A percentile compares a stretch with the other conserved stretches of the same genome.
Evolutionary conservation across 495 filamentous ascomycete species (phyloP).

Genomic region (Hypomontagnella monticulosa): DNA sequence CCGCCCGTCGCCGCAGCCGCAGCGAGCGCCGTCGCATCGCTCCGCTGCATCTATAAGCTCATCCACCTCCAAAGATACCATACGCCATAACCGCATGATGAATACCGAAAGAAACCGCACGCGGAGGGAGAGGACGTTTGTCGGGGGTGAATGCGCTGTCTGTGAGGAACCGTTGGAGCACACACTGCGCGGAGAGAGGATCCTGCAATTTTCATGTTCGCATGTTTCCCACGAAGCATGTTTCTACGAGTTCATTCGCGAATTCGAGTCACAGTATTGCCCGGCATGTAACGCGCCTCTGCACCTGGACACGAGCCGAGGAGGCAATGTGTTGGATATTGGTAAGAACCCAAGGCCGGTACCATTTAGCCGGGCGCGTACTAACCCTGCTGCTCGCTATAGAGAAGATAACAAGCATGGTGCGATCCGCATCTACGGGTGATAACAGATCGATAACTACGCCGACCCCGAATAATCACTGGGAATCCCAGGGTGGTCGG

Average conservation of each 20-base stretch:
- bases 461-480: slow-evolving; percentile 59
- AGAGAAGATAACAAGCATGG: slow-evolving; percentile 97
- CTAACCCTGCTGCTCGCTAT: slow-evolving; percentile 36
- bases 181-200: slow-evolving; percentile 91
- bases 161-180: slow-evolving; percentile 98
- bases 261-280: slow-evolving; percentile 94
- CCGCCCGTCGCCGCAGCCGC: slow-evolving; percentile 32
- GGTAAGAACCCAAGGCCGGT: slow-evolving; percentile 64
- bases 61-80: slow-evolving; percentile 51
- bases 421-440: slow-evolving; percentile 80
- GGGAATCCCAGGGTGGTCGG: slow-evolving; percentile 60
- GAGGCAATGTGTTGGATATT: slow-evolving; percentile 93
- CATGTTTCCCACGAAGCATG: slow-evolving; percentile 98
- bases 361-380: slow-evolving; percentile 16
- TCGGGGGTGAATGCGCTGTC: slow-evolving; percentile 92
- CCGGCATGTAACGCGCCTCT: slow-evolving; percentile 94
- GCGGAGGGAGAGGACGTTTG: slow-evolving; percentile 91
- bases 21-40: slow-evolving; percentile 55
- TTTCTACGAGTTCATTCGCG: slow-evolving; percentile 98
- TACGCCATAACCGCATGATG: slow-evolving; percentile 54
- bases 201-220: slow-evolving; percentile 93
- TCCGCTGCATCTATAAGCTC: slow-evolving; percentile 55
- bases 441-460: slow-evolving; percentile 66
- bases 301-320: slow-evolving; percentile 92
- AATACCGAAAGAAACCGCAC: slow-evolving; percentile 82